A percentile compares a stretch with the other conserved stretches of the same genome.
Conservation (phyloP, 2,329 filamentous ascomycete genomes). For the Biscogniauxia marginata region DNA sequence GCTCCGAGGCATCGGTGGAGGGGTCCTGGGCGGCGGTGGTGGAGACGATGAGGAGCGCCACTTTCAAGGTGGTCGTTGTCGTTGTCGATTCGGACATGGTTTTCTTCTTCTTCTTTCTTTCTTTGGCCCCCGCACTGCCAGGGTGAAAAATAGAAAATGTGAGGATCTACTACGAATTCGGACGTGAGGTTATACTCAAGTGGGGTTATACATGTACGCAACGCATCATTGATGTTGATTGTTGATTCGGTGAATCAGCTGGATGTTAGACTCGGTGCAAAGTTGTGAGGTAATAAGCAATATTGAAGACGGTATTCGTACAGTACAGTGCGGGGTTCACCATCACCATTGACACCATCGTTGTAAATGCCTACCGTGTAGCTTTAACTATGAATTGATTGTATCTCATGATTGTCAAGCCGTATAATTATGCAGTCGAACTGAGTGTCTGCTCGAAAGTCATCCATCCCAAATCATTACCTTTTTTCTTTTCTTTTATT, state of each 20-base stretch:
- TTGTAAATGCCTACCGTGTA: too few species aligned
- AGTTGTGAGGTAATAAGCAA: background rate
- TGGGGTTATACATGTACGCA: background rate
- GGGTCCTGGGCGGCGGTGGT: slow-evolving; percentile 83
- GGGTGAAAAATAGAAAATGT: background rate
- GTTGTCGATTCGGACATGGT: slow-evolving; percentile 36
- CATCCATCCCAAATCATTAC: too few species aligned
- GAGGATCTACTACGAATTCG: background rate
- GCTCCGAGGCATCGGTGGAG: slow-evolving; percentile 72
- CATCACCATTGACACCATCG: background rate
- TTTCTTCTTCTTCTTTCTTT: background rate
- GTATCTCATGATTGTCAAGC: too few species aligned
- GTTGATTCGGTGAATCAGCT: background rate
- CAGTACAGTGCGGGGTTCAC: background rate
- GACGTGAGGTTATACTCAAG: background rate
- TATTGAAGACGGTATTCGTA: background rate
- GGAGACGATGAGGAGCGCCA: slow-evolving; percentile 82
- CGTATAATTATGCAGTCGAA: too few species aligned
- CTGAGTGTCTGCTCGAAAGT: too few species aligned
- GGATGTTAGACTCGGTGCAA: background rate
- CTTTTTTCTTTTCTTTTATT: too few species aligned
- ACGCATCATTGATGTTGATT: background rate
- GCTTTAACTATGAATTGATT: background rate
- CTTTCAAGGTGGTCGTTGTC: slow-evolving; percentile 51
- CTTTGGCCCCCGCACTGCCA: background rate